Percentiles rank a stretch among this genome's conserved stretches.
Evolutionary conservation across 805 yeast genomes (phyloP).

Genomic region (Alloascoidea africana): DNA sequence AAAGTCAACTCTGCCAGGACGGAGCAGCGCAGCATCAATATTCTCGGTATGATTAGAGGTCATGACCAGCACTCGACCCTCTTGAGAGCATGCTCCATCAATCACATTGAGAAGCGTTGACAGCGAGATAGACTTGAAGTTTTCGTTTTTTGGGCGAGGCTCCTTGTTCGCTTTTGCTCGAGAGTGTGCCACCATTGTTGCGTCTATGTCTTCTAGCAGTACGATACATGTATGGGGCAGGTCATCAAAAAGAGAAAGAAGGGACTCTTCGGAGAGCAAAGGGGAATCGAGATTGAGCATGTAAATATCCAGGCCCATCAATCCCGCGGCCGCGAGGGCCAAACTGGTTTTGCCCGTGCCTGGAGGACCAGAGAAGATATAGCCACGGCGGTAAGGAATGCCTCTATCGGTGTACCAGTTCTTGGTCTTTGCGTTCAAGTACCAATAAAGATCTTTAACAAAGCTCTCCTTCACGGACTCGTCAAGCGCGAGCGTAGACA

Average conservation of each 20-base stretch:
- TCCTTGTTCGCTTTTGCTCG: conserved; percentile 97
- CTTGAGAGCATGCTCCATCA: conserved; percentile 89
- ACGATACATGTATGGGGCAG: conserved; percentile 89
- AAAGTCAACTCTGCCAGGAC: conserved; percentile 96
- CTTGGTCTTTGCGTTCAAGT: too few species aligned
- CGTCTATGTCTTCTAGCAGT: conserved; percentile 91
- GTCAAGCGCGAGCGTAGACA: too few species aligned
- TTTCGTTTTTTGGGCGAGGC: too few species aligned
- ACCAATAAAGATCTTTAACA: too few species aligned
- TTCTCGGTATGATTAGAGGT: conserved; percentile 93
- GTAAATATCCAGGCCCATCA: too few species aligned
- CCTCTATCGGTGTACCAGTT: too few species aligned
- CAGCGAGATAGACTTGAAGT: too few species aligned
- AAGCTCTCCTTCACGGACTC: too few species aligned
- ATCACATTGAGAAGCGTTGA: conserved; percentile 86
- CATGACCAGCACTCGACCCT: conserved; percentile 92
- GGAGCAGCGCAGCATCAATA: conserved; percentile 84
- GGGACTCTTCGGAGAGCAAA: conserved; percentile 92
- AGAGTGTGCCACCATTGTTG: conserved; percentile 75
- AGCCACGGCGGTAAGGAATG: conserved; percentile 94
- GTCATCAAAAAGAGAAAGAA: too few species aligned
- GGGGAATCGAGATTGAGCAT: conserved; percentile 91
- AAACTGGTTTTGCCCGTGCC: conserved; percentile 91
- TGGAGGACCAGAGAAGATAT: conserved; percentile 88
- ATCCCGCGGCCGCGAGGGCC: conserved; percentile 96